Base-by-base conservation (phyloP, 1,139 yeast genomes). In the Yamadazyma membranifaciens region DNA sequence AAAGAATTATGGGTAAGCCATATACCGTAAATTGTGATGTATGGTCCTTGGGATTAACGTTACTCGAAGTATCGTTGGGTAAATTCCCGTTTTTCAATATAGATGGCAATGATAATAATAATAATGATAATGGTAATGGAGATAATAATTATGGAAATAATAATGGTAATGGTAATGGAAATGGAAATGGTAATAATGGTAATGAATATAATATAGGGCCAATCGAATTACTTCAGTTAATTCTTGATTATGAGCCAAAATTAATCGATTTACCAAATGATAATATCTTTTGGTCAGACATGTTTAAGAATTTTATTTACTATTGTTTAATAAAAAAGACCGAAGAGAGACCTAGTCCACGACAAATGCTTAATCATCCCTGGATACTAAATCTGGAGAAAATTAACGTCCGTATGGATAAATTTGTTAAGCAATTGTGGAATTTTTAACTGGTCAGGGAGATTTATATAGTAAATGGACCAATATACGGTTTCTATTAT, bases 11-110 rank as follows among this genome's bases (percentile, higher is more conserved):
- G 68, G 97, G 97, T 27, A 91, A 88, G 55, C 92, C 96, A 1
- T 92, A 92, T 56, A 84, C 95, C 10, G 96, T 91, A 3, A 87
- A 96, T 2, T 83, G 95, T 52, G 98, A 92, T 59, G 92, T 92
- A 13, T 92, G 98, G 98, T 89, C 97, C 1, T 66, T 92, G 28
- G 98, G 98, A 0, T 69, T 92, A 45, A 89, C 98, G 0, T 64
- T 92, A 39, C 70, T 92, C 58, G 98, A 92, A 60, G 97, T 91
- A 24, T 96, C 98, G 1, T 82, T 80, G 54, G 95, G 95, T 22
- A 72, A 78, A 49, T 91, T 91, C 60, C 98, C 98, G 5, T 69
- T 67, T 44, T 65, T 64, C 43, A 53, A 50, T 28, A 66, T 65
- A 22, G 68, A 65, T 12, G 39, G 41, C 10, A 46, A 41, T 33